Evolutionary conservation across 495 filamentous ascomycete genomes (phyloP), one percentile per base, ranked within the genome.

Genomic region (Astrothelium subdiscretum): DNA sequence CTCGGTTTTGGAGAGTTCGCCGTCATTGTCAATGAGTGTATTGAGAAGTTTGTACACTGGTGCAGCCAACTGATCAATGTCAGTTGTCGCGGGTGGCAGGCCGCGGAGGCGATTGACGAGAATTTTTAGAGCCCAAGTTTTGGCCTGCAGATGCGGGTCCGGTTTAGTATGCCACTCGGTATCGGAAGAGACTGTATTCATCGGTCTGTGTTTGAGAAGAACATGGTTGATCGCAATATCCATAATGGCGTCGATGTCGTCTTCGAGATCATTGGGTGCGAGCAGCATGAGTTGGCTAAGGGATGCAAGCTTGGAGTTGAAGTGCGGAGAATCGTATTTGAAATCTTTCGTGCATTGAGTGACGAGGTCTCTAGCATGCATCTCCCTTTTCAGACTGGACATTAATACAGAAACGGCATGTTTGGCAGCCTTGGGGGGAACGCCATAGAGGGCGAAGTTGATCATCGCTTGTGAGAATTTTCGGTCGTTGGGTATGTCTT

Each of bases 321-420:
- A 96, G 68, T 87, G 78, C 52, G 84, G 78, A 0, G 80, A 81
- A 1, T 85, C 91, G 65, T 89, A 96, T 6, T 78, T 79, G 81
- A 90, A 97, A 43, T 84, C 83, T 63, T 87, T 84, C 35, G 87
- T 79, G 61, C 85, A 87, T 64, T 87, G 86, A 51, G 85, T 79
- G 2, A 95, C 71, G 2, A 99, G 77, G 67, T 96, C 92, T 52
- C 88, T 89, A 2, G 90, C 89, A 63, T 91, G 87, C 83, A 91
- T 84, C 65, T 94, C 90, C 68, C 89, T 92, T 38, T 86, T 84
- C 35, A 94, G 87, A 31, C 88, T 81, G 15, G 85, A 85, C 77
- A 95, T 85, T 59, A 97, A 77, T 68, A 97, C 89, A 29, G 89
- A 89, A 38, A 97, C 86, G 0, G 94, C 95, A 75, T 97, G 87